Base-by-base conservation (phyloP, 257 asterid genomes). In the Gentiana dahurica region DNA sequence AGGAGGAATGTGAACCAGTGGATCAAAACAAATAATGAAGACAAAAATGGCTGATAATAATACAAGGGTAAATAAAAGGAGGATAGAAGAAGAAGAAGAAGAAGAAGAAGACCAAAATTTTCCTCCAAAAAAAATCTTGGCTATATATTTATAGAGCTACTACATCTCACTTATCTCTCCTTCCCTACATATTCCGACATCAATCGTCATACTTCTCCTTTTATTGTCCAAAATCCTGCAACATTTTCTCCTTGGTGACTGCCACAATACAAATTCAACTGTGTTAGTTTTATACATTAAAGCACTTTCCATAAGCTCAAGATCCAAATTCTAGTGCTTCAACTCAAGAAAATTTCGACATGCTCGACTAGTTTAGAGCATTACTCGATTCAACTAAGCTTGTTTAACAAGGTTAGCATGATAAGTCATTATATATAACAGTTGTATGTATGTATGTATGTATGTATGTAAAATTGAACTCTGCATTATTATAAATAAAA, bases 221-320 rank as follows among this genome's bases (percentile, higher is more conserved):
- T 60, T 68, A 4, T 84, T 72, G 45, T 75, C 69, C 12, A 72
- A 4, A 50, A 83, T 73, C 71, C 84, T 70, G 81, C 97, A 89
- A 61, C 97, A 89, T 51, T 83, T 86, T 72, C 97, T 81, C 79
- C 94, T 79, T 0, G 92, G 89, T 37, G 95, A 83, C 97, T 89
- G 84, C 64, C 59, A 10, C 49, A 35, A 62, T 47, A 38, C 49
- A 53, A 24, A 41, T n/a, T 34, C 49, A 65, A 44, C 34, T 24
- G 5, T 49, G 52, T 44, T 39, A 57, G 5, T 24, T 24, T 24
- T 24, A 24, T 24, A 24, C 24, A 24, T 24, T 24, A 24, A 24
- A 24, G 1, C 24, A 24, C 24, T 24, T 24, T 24, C 24, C 24
- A 24, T 24, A 24, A 24, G 24, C 24, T 24, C 24, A 24, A 24